These are phyloP conservation scores for Guyanaporus albipodus DNA, from an alignment of 768 basidiomycete species.

Conservation along the genomic window DNA sequence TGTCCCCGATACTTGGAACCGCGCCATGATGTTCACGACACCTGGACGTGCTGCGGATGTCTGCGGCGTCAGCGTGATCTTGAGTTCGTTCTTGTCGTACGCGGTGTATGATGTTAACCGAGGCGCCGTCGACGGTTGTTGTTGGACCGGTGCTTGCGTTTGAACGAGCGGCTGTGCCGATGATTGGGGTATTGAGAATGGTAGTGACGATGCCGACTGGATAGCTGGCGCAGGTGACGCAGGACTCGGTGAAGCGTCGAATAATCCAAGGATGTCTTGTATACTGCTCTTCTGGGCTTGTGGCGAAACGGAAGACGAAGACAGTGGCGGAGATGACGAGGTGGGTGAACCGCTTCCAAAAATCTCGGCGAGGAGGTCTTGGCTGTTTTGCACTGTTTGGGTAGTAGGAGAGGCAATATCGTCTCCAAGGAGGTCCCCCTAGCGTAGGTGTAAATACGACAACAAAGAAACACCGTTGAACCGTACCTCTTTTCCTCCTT, in stretches of 20 bases:
- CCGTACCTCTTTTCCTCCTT: slow-evolving; percentile 67
- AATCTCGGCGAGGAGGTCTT: slow-evolving; percentile 89
- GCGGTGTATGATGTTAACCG: slow-evolving; percentile 74
- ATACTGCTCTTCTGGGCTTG: slow-evolving; percentile 57
- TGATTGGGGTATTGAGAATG: slow-evolving; percentile 37
- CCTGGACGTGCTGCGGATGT: slow-evolving; percentile 79
- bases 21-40: slow-evolving; percentile 83
- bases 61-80: slow-evolving; percentile 87
- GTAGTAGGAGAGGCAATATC: slow-evolving; percentile 49
- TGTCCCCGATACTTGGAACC: slow-evolving; percentile 68
- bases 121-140: slow-evolving; percentile 35
- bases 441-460: slow-evolving; percentile 5
- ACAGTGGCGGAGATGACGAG: slow-evolving; percentile 30
- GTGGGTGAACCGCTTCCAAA: slow-evolving; percentile 57
- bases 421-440: slow-evolving; percentile 80
- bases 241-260: slow-evolving; percentile 50
- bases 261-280: slow-evolving; percentile 90
- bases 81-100: slow-evolving; percentile 88
- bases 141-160: slow-evolving; percentile 33
- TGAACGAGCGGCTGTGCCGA: slow-evolving; percentile 31
- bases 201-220: slow-evolving; percentile 31
- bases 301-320: slow-evolving; percentile 39
- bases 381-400: slow-evolving; percentile 54
- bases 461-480: not conserved
- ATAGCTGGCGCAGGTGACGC: slow-evolving; percentile 19